A percentile compares a stretch with the other conserved stretches of the same genome.
Conservation (phyloP, 2,329 filamentous ascomycete genomes). For the Penicillium sp. region DNA sequence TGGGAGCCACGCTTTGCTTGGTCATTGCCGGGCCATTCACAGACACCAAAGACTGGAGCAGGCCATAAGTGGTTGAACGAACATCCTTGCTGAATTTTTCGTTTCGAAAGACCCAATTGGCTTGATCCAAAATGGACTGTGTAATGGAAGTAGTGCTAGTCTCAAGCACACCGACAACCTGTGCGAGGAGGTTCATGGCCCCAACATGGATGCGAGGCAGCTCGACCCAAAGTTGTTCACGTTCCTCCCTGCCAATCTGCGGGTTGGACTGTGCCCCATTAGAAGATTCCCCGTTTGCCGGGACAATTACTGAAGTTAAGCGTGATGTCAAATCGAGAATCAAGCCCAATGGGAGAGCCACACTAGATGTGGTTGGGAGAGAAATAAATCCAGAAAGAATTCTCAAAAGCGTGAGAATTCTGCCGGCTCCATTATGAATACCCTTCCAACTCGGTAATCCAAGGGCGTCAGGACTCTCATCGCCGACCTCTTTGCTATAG, state of each 20-base stretch:
- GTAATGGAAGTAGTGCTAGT: slow-evolving; percentile 62
- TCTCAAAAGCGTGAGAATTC: slow-evolving; percentile 68
- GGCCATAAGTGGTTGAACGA: slow-evolving; percentile 64
- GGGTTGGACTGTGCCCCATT: slow-evolving; percentile 67
- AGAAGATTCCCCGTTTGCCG: slow-evolving; percentile 50
- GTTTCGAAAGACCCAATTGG: slow-evolving; percentile 69
- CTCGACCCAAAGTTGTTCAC: slow-evolving; percentile 74
- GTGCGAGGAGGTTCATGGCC: slow-evolving; percentile 65
- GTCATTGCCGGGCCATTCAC: slow-evolving; percentile 68
- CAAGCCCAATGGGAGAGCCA: slow-evolving; percentile 69
- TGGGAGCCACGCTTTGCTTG: slow-evolving; percentile 66
- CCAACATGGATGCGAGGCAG: slow-evolving; percentile 76
- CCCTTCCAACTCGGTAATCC: slow-evolving; percentile 73
- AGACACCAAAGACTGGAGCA: slow-evolving; percentile 62
- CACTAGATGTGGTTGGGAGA: slow-evolving; percentile 65
- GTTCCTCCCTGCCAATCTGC: slow-evolving; percentile 77
- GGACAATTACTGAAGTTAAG: slow-evolving; percentile 67
- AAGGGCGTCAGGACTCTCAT: slow-evolving; percentile 46
- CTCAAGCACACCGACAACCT: slow-evolving; percentile 63
- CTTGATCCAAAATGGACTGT: slow-evolving; percentile 70
- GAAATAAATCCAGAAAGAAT: slow-evolving; percentile 68
- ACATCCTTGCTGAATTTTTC: slow-evolving; percentile 57
- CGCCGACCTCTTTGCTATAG: slow-evolving; percentile 40
- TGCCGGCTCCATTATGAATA: slow-evolving; percentile 72
- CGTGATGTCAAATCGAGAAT: slow-evolving; percentile 72